Evolutionary conservation across 192 early-diverging fungal species (phyloP).

Genomic region (Ambispora gerdemannii): DNA sequence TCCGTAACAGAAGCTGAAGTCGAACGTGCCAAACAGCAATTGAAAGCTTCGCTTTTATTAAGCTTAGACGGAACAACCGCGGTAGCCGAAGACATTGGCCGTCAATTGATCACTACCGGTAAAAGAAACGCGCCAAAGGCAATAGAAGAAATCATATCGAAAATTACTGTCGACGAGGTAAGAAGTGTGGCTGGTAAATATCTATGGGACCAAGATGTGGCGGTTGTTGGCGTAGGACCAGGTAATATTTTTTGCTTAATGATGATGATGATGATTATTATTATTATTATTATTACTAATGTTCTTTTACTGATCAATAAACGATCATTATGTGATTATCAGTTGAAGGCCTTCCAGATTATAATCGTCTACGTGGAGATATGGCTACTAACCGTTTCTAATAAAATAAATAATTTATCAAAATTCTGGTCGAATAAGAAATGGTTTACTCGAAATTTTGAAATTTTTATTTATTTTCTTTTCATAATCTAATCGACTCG

Average conservation of each 20-base stretch:
- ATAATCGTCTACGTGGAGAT: slow-evolving; percentile 78
- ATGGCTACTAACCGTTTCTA: slow-evolving; percentile 80
- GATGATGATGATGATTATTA: background rate
- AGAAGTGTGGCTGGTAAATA: slow-evolving; percentile 84
- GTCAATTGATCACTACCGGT: slow-evolving; percentile 90
- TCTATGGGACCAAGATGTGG: slow-evolving; percentile 84
- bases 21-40: slow-evolving; percentile 96
- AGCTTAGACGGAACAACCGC: slow-evolving; percentile 92
- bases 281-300: background rate
- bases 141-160: slow-evolving; percentile 81
- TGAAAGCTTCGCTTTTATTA: slow-evolving; percentile 91
- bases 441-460: too few species aligned
- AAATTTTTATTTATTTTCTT: too few species aligned
- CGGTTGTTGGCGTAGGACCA: slow-evolving; percentile 79
- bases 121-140: slow-evolving; percentile 87
- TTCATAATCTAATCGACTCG: too few species aligned
- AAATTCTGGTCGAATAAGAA: too few species aligned
- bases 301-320: background rate
- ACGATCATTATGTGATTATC: background rate
- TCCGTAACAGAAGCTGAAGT: slow-evolving; percentile 87
- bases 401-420: too few species aligned
- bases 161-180: slow-evolving; percentile 82
- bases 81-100: slow-evolving; percentile 96
- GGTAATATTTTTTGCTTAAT: background rate
- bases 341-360: slow-evolving; percentile 87